A percentile compares a stretch with the other conserved stretches of the same genome.
These are phyloP conservation scores for Dictyostelium capitatum DNA, from an alignment of 78 protist genomes.

Conservation along the genomic window DNA sequence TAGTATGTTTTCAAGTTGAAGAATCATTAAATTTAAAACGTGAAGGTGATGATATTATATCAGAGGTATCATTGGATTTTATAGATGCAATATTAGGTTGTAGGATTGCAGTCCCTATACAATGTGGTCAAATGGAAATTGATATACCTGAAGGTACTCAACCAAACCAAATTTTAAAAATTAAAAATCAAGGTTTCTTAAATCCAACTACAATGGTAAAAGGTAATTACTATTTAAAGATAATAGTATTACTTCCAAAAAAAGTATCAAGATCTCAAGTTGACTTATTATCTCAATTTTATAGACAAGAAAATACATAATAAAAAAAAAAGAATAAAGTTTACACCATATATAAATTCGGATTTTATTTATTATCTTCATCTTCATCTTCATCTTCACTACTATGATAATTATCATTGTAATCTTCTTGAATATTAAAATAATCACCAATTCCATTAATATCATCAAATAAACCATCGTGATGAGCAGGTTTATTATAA, in stretches of 20 bases:
- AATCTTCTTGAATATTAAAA: too few species aligned
- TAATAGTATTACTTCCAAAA: conserved; percentile 17
- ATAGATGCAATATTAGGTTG: conserved; percentile 55
- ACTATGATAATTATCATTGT: too few species aligned
- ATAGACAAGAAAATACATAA: not conserved
- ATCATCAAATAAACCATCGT: too few species aligned
- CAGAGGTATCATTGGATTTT: conserved; percentile 18
- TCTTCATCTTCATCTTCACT: too few species aligned
- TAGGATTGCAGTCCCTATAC: conserved; percentile 29
- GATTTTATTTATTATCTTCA: not conserved
- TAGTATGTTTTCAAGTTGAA: conserved; percentile 38
- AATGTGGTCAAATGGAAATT: conserved; percentile 57
- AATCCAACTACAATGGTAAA: not conserved
- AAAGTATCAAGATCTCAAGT: not conserved
- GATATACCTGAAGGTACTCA: conserved; percentile 58
- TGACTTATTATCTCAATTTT: not conserved
- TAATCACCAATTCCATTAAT: too few species aligned
- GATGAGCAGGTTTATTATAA: too few species aligned
- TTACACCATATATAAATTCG: not conserved
- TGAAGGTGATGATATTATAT: conserved; percentile 60
- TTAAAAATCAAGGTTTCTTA: conserved; percentile 57
- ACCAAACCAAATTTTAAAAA: conserved; percentile 60
- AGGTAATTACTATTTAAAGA: conserved; percentile 46
- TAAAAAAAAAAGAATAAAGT: too few species aligned
- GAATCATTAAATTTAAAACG: conserved; percentile 40